A percentile compares a stretch with the other conserved stretches of the same genome.
These are phyloP conservation scores for Rubus parviflorus DNA, from an alignment of 306 rosid genomes.

Conservation along the genomic window DNA sequence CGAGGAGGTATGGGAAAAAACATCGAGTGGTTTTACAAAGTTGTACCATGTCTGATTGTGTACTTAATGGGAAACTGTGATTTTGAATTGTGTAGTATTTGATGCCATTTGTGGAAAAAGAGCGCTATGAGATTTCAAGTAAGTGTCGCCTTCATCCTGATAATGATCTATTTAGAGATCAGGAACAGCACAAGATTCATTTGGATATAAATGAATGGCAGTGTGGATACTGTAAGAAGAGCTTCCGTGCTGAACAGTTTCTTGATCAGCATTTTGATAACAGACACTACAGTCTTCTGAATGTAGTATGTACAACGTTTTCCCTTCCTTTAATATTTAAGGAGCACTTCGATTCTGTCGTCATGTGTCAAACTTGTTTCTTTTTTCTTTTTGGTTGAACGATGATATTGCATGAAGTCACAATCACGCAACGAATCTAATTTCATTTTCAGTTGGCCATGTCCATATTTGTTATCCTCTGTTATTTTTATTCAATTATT, in stretches of 20 bases:
- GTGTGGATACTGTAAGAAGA: conserved; percentile 94
- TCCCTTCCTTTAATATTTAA: conserved; percentile 33
- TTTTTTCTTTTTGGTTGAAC: neutral
- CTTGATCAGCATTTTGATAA: conserved; percentile 90
- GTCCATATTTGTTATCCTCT: neutral
- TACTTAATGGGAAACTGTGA: conserved; percentile 24
- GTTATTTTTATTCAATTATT: neutral
- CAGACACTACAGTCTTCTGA: conserved; percentile 87
- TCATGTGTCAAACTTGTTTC: neutral
- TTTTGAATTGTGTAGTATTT: conserved; percentile 58
- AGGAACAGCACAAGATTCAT: conserved; percentile 83
- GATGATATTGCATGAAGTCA: neutral
- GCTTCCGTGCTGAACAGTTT: conserved; percentile 84
- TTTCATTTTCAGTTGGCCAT: neutral
- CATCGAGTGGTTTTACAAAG: conserved; percentile 6
- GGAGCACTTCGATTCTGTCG: conserved; percentile 6
- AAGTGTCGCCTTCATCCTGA: conserved; percentile 79
- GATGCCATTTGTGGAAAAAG: conserved; percentile 78
- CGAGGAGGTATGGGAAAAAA: conserved; percentile 53
- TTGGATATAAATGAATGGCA: conserved; percentile 76
- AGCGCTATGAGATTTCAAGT: conserved; percentile 56
- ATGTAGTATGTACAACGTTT: conserved; percentile 59
- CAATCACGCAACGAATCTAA: neutral
- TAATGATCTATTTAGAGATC: conserved; percentile 82
- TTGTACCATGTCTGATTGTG: conserved; percentile 13